Base-by-base conservation (phyloP, 2,329 filamentous ascomycete species). In the Fusarium sp. region DNA sequence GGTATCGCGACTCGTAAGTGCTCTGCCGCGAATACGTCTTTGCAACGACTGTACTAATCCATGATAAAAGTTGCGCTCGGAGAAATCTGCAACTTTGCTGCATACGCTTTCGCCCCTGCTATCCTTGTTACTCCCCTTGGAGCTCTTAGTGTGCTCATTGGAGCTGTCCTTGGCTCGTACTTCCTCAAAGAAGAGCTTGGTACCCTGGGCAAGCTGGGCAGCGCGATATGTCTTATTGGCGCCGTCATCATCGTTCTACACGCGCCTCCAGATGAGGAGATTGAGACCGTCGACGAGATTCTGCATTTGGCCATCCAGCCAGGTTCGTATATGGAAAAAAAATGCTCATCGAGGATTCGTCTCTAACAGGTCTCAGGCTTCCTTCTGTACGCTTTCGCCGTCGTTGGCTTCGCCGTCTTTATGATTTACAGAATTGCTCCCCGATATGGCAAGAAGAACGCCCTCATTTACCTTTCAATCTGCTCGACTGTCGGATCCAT, bases 371-470 rank as follows among this genome's bases (percentile, higher is more conserved):
- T 2, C 15, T 12, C 66, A 97, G 96, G 93, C 16, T 99, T 99
- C 78, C 85, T 99, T 47, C 81, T 97, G 44, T 99, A 98, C 81
- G 93, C 93, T 73, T 77, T 91, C 28, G 83, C 89, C 23, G 94
- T 98, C 57, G 88, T 91, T 41, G 84, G 92, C 51, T 98, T 98
- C 78, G 93, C 94, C 33, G 85, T 90, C 60, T 86, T 97, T 73
- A 98, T 98, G 95, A 98, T 99, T 73, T 99, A 99, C 85, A 92
- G 90, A 79, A 86, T 99, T 69, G 93, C 94, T 9, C 96, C 96
- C 1, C 83, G 90, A 57, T 91, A 99, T 76, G 96, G 96, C 77
- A 97, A 93, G 85, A 94, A 92, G 82, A 99, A 98, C 78, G 95
- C 96, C 11, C 87, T 99, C 74, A 92, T 99, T 74, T 99, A 95